Evolutionary conservation across 805 yeast genomes (phyloP), one percentile per base, ranked within the genome.

Genomic region (Clavispora santaluciae): DNA sequence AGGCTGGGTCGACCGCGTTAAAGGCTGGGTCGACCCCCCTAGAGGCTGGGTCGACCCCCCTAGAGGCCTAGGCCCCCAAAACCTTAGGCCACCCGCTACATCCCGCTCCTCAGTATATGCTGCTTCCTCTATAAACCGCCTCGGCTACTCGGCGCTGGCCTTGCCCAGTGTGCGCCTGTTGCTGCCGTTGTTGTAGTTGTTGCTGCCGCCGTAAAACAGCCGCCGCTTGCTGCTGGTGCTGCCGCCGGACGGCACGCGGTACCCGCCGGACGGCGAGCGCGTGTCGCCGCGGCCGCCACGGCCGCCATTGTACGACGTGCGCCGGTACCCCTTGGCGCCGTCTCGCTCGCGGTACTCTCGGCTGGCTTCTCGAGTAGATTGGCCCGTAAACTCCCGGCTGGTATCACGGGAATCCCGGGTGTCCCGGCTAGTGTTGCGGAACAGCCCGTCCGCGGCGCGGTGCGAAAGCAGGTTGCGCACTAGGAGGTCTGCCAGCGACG

Each of bases 131-230:
- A 28, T 28, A 28, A 28, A 15, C 31, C 31, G 35, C 16, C 23
- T 10, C 22, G 23, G 20, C 35, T 9, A 26, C 9, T 12, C 30
- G 30, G 3, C 25, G 24, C 13, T 22, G 24, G 46, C 41, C 35
- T 43, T 34, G 18, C 39, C 25, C 17, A 22, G 31, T 12, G 13
- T 38, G 16, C 42, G 36, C 25, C 40, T 40, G 10, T 33, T 41
- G 7, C 36, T 16, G 6, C 22, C 40, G 21, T 39, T 39, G 29
- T 44, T 45, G 44, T 33, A 42, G 43, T 42, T 39, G 45, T 45
- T 54, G 44, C 54, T 59, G 17, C 53, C 59, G 6, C 59, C 63
- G 41, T 63, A 54, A 45, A 60, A 53, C 41, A 66, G 64, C 41
- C 64, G 54, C 42, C 69, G 60, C 49, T 63, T 63, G 42, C 44